Evolutionary conservation across 306 rosid genomes (phyloP), one percentile per base, ranked within the genome.

Genomic region (Hippophae tibetana): DNA sequence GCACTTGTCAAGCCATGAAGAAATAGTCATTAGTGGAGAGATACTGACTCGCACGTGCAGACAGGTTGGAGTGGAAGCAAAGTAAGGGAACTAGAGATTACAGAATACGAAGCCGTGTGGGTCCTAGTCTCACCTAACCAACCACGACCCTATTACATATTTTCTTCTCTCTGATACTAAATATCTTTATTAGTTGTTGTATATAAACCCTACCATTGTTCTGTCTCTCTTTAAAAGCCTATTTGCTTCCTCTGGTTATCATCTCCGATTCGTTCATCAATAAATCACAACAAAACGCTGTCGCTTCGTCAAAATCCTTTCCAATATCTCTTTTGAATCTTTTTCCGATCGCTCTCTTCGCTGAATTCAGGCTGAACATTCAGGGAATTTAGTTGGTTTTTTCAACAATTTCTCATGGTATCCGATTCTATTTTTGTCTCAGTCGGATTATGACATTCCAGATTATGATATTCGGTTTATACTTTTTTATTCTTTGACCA

Each of bases 391-490:
- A 50, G 64, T 81, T 82, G 83, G 76, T 72, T 75, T 50, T 4
- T 47, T 82, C 51, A 27, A 70, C 72, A 54, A 26, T 52, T 26
- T 10, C 45, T 50, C 68, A 71, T 61, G 11, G 73, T 52, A 72
- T 81, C 82, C 76, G 83, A 70, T 77, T 75, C 86, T 73, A 67
- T 68, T 84, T 80, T 86, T 73, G 13, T 62, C 64, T 75, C 66
- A 25, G 70, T 71, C 79, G 66, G 83, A 80, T 76, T 61, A 52
- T 47, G 56, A 67, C 43, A 7, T 58, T 70, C 79, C 71, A 14
- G 79, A 45, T 56, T 67, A 63, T 49, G 50, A 69, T 45, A 43
- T 56, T 67, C 42, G 47, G 63, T 69, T 65, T 69, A 66, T 4
- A 4, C 38, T 31, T 31, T 31, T 31, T 31, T 31, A 31, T 31